Base-by-base conservation (phyloP, 208 protist genomes). In the Blastocrithidia nonstop region DNA sequence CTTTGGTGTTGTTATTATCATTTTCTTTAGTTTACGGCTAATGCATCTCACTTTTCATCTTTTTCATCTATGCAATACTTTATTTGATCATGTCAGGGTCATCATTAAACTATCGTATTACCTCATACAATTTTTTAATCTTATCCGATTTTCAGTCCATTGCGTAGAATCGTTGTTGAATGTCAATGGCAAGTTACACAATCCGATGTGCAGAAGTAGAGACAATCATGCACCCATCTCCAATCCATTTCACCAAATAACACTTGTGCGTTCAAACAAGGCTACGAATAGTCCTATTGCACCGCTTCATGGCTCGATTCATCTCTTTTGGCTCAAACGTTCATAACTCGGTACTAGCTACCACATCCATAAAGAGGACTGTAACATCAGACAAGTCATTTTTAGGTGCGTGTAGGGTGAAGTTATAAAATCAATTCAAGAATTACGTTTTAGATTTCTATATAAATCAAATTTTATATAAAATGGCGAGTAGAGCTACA, bases 341-440 rank as follows among this genome's bases (percentile, higher is more conserved):
- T 75, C 79, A 88, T 54, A 89, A 45, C 29, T 67, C 75, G 16
- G 80, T 86, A 60, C 67, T 82, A 63, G 68, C 72, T 58, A 85
- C 67, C 44, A 85, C 68, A 54, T 85, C 79, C 20, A 75, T 85
- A 57, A 88, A 85, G 31, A 83, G 24, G 5, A 88, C 61, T 23
- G 74, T 74, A 31, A 80, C 61, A 26, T 66, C 67, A 16, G 60
- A 50, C 5, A 19, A n/a, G 8, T 4, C 17, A 11, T 71, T 46
- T 53, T 70, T 77, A n/a, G 63, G 73, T 1, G 70, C 70, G 38
- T 55, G 48, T 29, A 46, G 25, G 56, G 72, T 76, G 63, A 77
- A n/a, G n/a, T n/a, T n/a, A n/a, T n/a, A n/a, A n/a, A n/a, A n/a
- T n/a, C n/a, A n/a, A n/a, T n/a, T n/a, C n/a, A n/a, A n/a, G n/a